Conservation (phyloP, 2,329 filamentous ascomycete species). For the Lecanosticta acicola region DNA sequence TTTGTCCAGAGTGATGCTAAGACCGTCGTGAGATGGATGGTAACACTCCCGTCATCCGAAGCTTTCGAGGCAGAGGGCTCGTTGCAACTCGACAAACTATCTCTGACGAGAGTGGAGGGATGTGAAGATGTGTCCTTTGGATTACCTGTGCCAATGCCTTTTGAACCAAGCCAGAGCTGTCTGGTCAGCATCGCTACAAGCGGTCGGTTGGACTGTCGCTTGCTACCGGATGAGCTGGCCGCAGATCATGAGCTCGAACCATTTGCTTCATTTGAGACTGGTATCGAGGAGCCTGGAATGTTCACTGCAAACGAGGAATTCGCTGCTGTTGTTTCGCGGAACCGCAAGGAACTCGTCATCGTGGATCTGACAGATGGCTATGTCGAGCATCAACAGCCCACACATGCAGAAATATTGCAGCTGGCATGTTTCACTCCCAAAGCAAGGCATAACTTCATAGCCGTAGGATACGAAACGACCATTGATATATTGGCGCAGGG, state of each 20-base stretch:
- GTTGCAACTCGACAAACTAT: not conserved
- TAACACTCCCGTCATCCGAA: not conserved
- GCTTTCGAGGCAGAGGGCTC: not conserved
- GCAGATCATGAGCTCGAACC: constrained; percentile 1
- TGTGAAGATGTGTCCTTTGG: constrained; percentile 7
- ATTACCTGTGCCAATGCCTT: constrained; percentile 8
- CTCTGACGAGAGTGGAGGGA: not conserved
- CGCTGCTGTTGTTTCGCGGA: constrained; percentile 19
- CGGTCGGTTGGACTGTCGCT: constrained; percentile 6
- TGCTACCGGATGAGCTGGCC: constrained; percentile 1
- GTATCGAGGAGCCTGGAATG: constrained; percentile 11
- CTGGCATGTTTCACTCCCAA: constrained; percentile 14
- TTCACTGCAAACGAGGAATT: constrained; percentile 23
- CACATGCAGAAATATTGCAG: constrained; percentile 7
- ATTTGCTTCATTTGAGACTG: constrained; percentile 17
- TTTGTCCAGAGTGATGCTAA: constrained; percentile 7
- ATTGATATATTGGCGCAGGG: constrained; percentile 27
- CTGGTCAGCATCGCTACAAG: constrained; percentile 4
- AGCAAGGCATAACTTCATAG: constrained; percentile 22
- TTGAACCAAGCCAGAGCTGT: constrained; percentile 6
- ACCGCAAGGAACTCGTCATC: constrained; percentile 20
- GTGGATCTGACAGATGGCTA: constrained; percentile 28
- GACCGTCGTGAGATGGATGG: constrained; percentile 1
- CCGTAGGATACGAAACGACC: constrained; percentile 20
- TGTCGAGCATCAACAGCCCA: constrained; percentile 24